Evolutionary conservation across 805 yeast genomes (phyloP), one percentile per base, ranked within the genome.

Genomic region (Pichia phayaonensis): DNA sequence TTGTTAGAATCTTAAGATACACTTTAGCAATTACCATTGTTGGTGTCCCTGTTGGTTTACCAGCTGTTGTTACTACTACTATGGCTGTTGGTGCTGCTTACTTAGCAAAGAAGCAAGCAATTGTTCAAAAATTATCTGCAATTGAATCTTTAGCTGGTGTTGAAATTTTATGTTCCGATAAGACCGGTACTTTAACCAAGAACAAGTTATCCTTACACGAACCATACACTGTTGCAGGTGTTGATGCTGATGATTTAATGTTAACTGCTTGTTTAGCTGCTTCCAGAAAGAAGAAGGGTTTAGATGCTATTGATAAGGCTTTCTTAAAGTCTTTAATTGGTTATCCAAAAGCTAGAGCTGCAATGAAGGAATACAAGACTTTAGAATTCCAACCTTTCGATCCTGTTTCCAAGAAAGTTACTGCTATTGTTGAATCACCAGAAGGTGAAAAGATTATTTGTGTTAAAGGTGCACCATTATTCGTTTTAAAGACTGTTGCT

Each of bases 1-100:
- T 90, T 70, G 96, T 90, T 66, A 76, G 83, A 64, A 86, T 90
- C 75, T 79, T 90, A 72, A 81, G 96, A 77, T 86, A 83, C 84
- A 85, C 96, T 64, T 77, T 90, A 70, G 97, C 96, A 63, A 89
- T 90, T 72, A 90, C 96, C 77, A 88, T 90, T 74, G 84, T 90
- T 64, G 97, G 97, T 84, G 97, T 90, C 63, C 97, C 97, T 72
- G 97, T 90, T 61, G 97, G 97, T 86, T 83, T 90, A 71, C 97
- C 97, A 72, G 96, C 96, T 71, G 97, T 90, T 68, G 96, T 89
- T 62, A 90, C 97, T 79, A 90, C 96, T 66, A 90, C 97, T 72
- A 89, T 90, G 97, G 97, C 97, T 73, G 97, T 90, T 74, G 97
- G 97, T 83, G 97, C 97, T 72, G 96, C 97, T 69, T 88, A 90